Evolutionary conservation across 768 basidiomycete genomes (phyloP), one percentile per base, ranked within the genome.

Genomic region (Boletus reticulatus): DNA sequence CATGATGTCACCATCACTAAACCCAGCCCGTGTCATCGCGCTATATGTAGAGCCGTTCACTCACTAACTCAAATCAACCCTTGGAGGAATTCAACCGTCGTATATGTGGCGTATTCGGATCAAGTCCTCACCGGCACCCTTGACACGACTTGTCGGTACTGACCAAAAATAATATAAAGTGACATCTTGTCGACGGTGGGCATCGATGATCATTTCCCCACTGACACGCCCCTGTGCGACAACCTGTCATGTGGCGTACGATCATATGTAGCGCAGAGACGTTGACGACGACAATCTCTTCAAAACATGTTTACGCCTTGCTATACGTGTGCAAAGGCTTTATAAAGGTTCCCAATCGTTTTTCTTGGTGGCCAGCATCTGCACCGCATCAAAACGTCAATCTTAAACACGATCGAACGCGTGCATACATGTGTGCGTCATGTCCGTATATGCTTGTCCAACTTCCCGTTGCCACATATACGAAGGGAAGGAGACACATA

Each of bases 221-320:
- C 42, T 51, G 42, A 19, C 16, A n/a, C 7, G 24, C 22, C 24
- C 32, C 31, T 32, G 34, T 12, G 27, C 17, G 22, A 56, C 42
- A 41, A 51, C 56, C 34, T 57, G 60, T 37, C 29, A 32, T 24
- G 62, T 52, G 24, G 60, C 65, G 50, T 54, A 31, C 45, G 1
- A 29, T 59, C n/a, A n/a, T n/a, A n/a, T 53, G 43, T 47, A 48
- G 29, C 12, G 56, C 54, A n/a, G 16, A 7, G 27, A 43, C 43
- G 53, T 56, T 62, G 34, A 59, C 34, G 14, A 2, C 41, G 16
- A 27, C 4, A 14, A 17, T 38, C n/a, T 16, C 19, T 19, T 49
- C 19, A 22, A 22, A 22, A 34, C 39, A n/a, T 2, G 53, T 50
- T 32, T 24, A 14, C 6, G 9, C 31, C 13, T 27, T 39, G n/a